Conservation (phyloP, 805 yeast species). For the Hanseniaspora jakobsenii region DNA sequence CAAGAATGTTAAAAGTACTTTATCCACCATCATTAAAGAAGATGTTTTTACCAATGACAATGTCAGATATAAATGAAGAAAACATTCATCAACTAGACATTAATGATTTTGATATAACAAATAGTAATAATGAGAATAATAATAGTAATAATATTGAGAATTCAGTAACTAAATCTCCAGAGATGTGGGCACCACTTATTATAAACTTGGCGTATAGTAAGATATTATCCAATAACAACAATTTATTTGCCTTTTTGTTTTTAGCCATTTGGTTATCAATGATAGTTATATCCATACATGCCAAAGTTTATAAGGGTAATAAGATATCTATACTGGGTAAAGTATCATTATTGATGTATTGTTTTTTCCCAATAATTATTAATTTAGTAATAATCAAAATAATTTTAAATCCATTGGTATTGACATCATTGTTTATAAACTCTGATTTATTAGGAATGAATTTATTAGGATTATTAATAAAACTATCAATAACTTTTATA, state of each 20-base stretch:
- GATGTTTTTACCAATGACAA: slow-evolving; percentile 16
- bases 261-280: slow-evolving; percentile 25
- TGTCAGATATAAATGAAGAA: slow-evolving; percentile 5
- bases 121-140: too few relatives aligned
- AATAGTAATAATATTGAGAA: too few relatives aligned
- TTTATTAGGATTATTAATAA: slow-evolving; percentile 7
- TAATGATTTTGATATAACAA: slow-evolving; percentile 15
- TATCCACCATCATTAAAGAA: slow-evolving; percentile 24
- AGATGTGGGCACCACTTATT: slow-evolving; percentile 29
- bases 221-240: slow-evolving; percentile 23
- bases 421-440: slow-evolving; percentile 15
- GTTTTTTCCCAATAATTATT: slow-evolving; percentile 27
- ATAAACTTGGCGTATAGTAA: slow-evolving; percentile 26
- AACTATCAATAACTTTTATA: not conserved
- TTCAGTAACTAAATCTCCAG: slow-evolving; percentile 18
- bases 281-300: slow-evolving; percentile 25
- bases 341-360: slow-evolving; percentile 27
- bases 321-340: slow-evolving; percentile 24
- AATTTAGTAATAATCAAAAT: slow-evolving; percentile 22
- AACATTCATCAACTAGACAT: not conserved
- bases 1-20: slow-evolving; percentile 26
- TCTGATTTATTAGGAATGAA: slow-evolving; percentile 5
- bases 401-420: slow-evolving; percentile 22
- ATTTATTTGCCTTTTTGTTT: slow-evolving; percentile 26
- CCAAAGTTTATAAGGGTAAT: slow-evolving; percentile 18